Evolutionary conservation across 345 rosid genomes (phyloP).

Genomic region (Eucalyptus tenuipes): DNA sequence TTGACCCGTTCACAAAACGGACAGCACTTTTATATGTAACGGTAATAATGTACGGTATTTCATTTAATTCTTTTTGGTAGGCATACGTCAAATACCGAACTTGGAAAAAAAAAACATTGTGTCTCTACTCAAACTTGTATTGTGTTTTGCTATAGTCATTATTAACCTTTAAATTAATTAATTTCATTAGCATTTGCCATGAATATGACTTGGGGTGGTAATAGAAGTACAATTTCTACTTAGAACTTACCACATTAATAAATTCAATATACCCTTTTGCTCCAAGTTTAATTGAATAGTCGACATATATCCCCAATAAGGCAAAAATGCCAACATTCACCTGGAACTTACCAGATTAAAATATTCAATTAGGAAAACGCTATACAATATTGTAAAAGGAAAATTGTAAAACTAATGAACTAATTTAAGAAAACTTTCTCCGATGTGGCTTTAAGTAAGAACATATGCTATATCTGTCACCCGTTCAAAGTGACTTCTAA

Average conservation of each 20-base stretch:
- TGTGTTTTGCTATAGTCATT: neutral
- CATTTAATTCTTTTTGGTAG: neutral
- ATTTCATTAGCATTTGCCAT: neutral
- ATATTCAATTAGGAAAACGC: neutral
- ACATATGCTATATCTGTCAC: neutral
- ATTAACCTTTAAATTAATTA: neutral
- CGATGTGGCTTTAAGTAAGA: neutral
- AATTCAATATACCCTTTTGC: neutral
- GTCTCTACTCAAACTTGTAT: neutral
- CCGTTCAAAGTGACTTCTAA: neutral
- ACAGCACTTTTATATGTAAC: neutral
- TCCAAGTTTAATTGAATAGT: neutral
- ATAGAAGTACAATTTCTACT: neutral
- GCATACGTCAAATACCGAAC: neutral
- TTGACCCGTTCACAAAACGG: neutral
- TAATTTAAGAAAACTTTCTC: neutral
- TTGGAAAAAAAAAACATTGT: fast-evolving
- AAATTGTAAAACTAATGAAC: neutral
- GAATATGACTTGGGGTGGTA: neutral
- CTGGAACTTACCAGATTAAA: neutral
- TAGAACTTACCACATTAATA: neutral
- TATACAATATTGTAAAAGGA: neutral
- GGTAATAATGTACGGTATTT: fast-evolving
- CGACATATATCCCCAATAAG: no score
- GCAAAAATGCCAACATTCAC: neutral